Evolutionary conservation across 371 early-diverging fungal genomes (phyloP), one percentile per base, ranked within the genome.

Genomic region (Vairimorpha apis): DNA sequence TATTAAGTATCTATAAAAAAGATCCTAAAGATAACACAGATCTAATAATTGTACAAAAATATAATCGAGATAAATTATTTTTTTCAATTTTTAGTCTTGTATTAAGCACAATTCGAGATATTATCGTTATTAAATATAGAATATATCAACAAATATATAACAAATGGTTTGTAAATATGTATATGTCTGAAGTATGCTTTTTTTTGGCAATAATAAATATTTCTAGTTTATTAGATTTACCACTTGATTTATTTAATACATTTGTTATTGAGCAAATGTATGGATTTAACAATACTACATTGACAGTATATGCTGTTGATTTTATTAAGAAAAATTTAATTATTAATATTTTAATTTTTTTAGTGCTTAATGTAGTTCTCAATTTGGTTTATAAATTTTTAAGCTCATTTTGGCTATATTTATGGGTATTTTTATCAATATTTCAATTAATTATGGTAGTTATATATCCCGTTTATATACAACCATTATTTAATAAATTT

Each of bases 401-500:
- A n/a, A 65, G 27, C 33, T 55, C 44, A 12, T 80, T 67, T 18
- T 65, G 55, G 18, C 35, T 58, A 2, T 66, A 66, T 32, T 37
- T 78, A n/a, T 60, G 49, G 49, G 47, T 35, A 32, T 79, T 65
- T 56, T 49, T 93, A 18, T 82, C 63, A 14, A 25, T 84, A 0
- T 89, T 94, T 83, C 92, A 92, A 84, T 81, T 95, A 62, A 81
- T 92, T 53, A 85, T 92, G 81, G 88, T 94, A 41, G 86, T 90
- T 27, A 86, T 94, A 63, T 95, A 88, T 81, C 97, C 97, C 12
- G 91, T 91, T 1, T 80, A 90, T 43, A 95, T 97, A 76, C 93
- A 93, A 75, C 96, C 96, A 18, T 82, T 95, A 70, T 97, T 95
- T 86, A 97, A 95, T 88, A 95, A 90, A 74, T 88, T 94, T 67